Conservation (phyloP, 1,139 yeast species). For the Saccharomyces hybrid region DNA sequence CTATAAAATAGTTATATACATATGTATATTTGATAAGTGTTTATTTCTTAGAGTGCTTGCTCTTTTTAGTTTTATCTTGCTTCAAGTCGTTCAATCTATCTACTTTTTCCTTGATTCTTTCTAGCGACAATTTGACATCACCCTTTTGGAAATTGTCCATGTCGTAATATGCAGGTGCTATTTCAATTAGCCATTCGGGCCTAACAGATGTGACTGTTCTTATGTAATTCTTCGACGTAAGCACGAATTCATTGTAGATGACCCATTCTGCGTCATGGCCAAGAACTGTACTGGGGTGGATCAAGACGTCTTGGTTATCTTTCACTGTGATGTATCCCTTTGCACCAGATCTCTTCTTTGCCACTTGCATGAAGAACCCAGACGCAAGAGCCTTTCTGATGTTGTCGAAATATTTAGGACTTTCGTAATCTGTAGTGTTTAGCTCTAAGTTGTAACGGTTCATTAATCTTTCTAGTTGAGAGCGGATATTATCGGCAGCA, state of each 20-base stretch:
- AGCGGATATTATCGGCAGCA: constrained; percentile 77
- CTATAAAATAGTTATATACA: neutral
- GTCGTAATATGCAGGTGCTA: constrained; percentile 80
- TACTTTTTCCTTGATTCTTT: constrained; percentile 51
- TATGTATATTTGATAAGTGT: neutral
- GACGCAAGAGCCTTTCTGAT: constrained; percentile 79
- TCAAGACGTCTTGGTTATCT: constrained; percentile 89
- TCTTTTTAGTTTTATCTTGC: constrained; percentile 25
- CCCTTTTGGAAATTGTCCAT: constrained; percentile 70
- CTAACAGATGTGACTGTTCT: constrained; percentile 85
- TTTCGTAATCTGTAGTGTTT: constrained; percentile 61
- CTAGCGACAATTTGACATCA: constrained; percentile 73
- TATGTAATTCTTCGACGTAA: constrained; percentile 87
- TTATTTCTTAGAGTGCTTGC: constrained; percentile 10
- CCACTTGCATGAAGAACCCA: constrained; percentile 99
- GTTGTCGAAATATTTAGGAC: constrained; percentile 58
- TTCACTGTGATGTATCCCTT: constrained; percentile 81
- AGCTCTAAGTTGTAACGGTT: constrained; percentile 68
- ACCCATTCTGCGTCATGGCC: constrained; percentile 88
- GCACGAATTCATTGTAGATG: constrained; percentile 87
- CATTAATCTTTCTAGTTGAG: constrained; percentile 79
- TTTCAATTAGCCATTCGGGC: constrained; percentile 80
- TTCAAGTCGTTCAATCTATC: constrained; percentile 38
- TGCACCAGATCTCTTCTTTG: constrained; percentile 70
- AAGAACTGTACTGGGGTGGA: constrained; percentile 89